phyloP scores from a whole-genome alignment of 1,139 yeast species.

The Blastobotrys proliferans region DNA sequence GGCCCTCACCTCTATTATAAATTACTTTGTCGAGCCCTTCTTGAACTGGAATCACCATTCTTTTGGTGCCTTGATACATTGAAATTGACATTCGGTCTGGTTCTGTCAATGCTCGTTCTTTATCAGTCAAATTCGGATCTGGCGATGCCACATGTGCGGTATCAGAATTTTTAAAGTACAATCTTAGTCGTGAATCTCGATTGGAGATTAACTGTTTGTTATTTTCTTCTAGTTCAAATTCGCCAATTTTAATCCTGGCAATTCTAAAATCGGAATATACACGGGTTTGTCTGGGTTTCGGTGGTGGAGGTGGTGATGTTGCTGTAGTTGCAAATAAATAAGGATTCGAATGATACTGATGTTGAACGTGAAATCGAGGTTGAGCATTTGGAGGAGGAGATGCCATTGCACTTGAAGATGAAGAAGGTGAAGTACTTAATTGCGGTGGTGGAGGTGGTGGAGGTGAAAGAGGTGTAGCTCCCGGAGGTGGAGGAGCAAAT shows the following conservation, averaged over 20 bases:
- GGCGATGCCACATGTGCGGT: constrained; percentile 6
- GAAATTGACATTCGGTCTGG: constrained; percentile 27
- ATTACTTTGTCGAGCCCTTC: constrained; percentile 23
- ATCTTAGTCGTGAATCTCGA: constrained; percentile 22
- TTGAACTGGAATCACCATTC: constrained; percentile 27
- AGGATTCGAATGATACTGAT: background rate
- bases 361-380: too few species aligned
- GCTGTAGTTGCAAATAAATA: too few species aligned
- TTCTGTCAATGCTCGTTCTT: constrained; percentile 23
- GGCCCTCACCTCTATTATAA: constrained; percentile 22
- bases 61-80: constrained; percentile 21
- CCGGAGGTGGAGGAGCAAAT: constrained; percentile 1
- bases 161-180: constrained; percentile 20
- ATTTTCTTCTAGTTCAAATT: constrained; percentile 19
- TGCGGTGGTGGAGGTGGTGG: constrained; percentile 1
- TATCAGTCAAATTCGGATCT: constrained; percentile 14
- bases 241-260: constrained; percentile 22
- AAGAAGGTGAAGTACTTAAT: constrained; percentile 3
- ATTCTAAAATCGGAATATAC: constrained; percentile 25
- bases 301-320: background rate
- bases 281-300: constrained; percentile 9
- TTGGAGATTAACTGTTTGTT: background rate
- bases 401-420: constrained; percentile 1
- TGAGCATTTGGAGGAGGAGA: constrained; percentile 1
- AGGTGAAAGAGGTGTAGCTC: background rate